phyloP scores from a whole-genome alignment of 2,329 filamentous ascomycete genomes.

The Akanthomyces uredinophilus region DNA sequence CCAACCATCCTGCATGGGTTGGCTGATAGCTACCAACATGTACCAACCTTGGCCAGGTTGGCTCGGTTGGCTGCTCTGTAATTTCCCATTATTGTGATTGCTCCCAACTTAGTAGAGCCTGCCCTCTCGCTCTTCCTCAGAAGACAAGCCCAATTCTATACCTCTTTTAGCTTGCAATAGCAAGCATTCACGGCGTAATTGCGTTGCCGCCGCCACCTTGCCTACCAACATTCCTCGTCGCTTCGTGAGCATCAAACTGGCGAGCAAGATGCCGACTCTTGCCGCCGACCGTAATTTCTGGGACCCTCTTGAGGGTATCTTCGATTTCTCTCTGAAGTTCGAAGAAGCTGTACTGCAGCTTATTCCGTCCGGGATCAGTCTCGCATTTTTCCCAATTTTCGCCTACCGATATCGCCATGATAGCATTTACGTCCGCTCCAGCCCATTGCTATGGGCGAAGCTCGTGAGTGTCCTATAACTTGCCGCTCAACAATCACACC shows the following conservation, averaged over 20 bases:
- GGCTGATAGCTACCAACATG: neutral
- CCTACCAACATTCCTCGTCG: neutral
- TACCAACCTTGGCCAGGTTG: neutral
- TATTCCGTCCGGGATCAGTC: neutral
- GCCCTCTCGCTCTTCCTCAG: neutral
- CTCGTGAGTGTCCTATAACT: neutral
- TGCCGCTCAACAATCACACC: neutral
- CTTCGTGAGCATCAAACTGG: neutral
- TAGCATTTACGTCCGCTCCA: neutral
- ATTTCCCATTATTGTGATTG: neutral
- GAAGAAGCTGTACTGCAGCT: neutral
- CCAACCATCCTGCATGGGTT: neutral
- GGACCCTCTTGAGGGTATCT: neutral
- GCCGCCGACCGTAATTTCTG: neutral
- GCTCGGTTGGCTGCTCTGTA: neutral
- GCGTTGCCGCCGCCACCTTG: neutral
- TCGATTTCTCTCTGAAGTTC: slow-evolving; percentile 1
- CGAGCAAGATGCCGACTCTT: neutral
- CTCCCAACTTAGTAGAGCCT: neutral
- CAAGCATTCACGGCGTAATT: too few relatives aligned
- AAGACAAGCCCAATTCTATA: neutral
- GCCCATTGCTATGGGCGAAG: neutral
- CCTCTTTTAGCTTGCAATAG: neutral
- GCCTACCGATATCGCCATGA: neutral
- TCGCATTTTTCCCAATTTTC: neutral